Base-by-base conservation (phyloP, 768 basidiomycete genomes). In the Vararia minispora region DNA sequence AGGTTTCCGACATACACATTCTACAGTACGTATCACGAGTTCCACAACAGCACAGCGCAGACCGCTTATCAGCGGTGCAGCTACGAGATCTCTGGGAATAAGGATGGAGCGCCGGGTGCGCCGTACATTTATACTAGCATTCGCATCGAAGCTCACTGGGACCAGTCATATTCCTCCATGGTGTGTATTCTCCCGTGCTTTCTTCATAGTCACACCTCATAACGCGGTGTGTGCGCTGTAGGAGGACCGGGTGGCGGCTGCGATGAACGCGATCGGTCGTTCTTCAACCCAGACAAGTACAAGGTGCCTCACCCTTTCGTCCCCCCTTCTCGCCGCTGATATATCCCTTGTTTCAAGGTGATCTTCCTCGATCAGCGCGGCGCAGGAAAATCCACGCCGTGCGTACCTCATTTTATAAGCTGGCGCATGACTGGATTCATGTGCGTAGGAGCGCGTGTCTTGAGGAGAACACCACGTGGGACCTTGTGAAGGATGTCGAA, bases 391-490 rank as follows among this genome's bases (percentile, higher is more conserved):
- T 88, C 85, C 13, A 85, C 69, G 0, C 91, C 91, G 76, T 86
- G 56, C 44, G 78, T 64, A 7, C 31, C 16, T 13, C 21, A 3
- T 8, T 40, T 11, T 21, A 29, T 31, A 17, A 40, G 20, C 22
- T 25, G 33, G 17, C 29, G 38, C 37, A 37, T 29, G 37, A 45
- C 35, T 13, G 40, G 40, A 27, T 42, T 31, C 11, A 17, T 24
- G 32, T 41, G n/a, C 40, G 14, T 49, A 89, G 85, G 58, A 70
- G 55, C 39, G 89, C 90, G 6, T 80, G 58, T 23, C 58, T 80
- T 2, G 79, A 85, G 47, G 80, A 90, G 35, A 97, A 97, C 58
- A 95, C 89, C 2, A 95, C 91, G 4, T 90, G 86, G 87, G 81
- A 89, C 53, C 75, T 94, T 28, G 88, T 97, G 18, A 81, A 74